Base-by-base conservation (phyloP, 352 stramenopile genomes). In the Globisporangium radiosum region DNA sequence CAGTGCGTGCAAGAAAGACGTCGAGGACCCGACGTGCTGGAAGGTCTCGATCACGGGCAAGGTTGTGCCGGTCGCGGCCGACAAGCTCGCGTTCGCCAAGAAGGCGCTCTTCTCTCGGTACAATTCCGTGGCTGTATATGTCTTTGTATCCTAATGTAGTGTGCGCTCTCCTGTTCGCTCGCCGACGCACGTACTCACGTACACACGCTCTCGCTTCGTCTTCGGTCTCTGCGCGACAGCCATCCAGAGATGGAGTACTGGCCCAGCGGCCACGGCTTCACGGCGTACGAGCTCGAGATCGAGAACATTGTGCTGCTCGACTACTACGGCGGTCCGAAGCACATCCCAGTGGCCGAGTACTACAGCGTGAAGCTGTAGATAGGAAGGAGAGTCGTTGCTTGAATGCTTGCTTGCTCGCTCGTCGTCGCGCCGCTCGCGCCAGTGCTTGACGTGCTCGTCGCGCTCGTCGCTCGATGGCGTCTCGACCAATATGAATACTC, bases 101-200 rank as follows among this genome's bases (percentile, higher is more conserved):
- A 68, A 80, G 54, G 76, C 71, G 37, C 61, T 91, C n/a, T 91
- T 87, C 55, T 88, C 81, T 57, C 85, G 81, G 78, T 87, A 70
- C 17, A 11, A 38, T n/a, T n/a, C 10, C 10, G 39, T 10, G 39
- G 39, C 39, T 43, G 39, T 43, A 10, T 43, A 7, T 43, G 39
- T 43, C 39, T 43, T 10, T 11, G n/a, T 45, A 10, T 54, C n/a
- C 6, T 19, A 38, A 25, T 25, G 19, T 25, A 25, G 0, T 25
- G 19, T 25, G 19, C 19, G 19, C 19, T 25, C 19, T 25, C 19
- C 19, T 25, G 25, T 52, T 2, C 7, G 3, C 7, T 14, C n/a
- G n/a, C 13, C 25, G n/a, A 52, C 7, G 11, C n/a, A 14, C 19
- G 19, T 25, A 36, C 47, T 52, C n/a, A 9, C 7, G 7, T 7